These are phyloP conservation scores for Clarireedia homoeocarpa DNA, from an alignment of 2,329 filamentous ascomycete genomes.

Conservation along the genomic window DNA sequence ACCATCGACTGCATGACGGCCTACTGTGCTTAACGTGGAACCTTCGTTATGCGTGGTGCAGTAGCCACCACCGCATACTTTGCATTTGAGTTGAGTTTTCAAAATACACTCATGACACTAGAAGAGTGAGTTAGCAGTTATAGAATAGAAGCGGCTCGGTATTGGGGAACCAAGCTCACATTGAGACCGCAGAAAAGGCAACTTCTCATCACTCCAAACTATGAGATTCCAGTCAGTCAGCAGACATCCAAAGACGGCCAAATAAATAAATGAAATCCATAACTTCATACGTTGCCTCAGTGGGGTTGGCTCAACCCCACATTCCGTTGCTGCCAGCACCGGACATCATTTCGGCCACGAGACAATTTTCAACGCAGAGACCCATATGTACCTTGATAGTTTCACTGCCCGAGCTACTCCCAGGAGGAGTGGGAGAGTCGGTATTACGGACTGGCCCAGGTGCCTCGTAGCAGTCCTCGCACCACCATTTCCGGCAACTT, in stretches of 20 bases:
- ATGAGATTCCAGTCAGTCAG: neutral
- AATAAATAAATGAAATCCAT: constrained; percentile 1
- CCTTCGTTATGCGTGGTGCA: constrained; percentile 79
- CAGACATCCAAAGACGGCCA: neutral
- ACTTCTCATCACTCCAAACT: constrained; percentile 50
- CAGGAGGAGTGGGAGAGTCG: neutral
- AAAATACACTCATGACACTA: constrained; percentile 72
- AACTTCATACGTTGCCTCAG: constrained; percentile 28
- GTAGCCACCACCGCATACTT: constrained; percentile 68
- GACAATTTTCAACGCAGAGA: constrained; percentile 48
- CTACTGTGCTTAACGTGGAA: constrained; percentile 50
- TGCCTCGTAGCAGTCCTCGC: constrained; percentile 66
- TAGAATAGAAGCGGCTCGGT: no score
- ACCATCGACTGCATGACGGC: constrained; percentile 23
- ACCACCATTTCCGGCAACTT: constrained; percentile 88
- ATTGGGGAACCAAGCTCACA: constrained; percentile 35
- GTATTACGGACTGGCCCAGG: constrained; percentile 26
- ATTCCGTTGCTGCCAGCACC: constrained; percentile 48
- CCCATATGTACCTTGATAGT: constrained; percentile 62
- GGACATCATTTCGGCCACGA: constrained; percentile 43
- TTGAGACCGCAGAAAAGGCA: constrained; percentile 86
- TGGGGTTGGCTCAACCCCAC: constrained; percentile 40
- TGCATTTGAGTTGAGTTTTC: constrained; percentile 63
- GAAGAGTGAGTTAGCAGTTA: constrained; percentile 9
- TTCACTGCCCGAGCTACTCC: constrained; percentile 23